A percentile compares a stretch with the other conserved stretches of the same genome.
phyloP scores from a whole-genome alignment of 176 grass and related monocot genomes.

The Oryza punctata region DNA sequence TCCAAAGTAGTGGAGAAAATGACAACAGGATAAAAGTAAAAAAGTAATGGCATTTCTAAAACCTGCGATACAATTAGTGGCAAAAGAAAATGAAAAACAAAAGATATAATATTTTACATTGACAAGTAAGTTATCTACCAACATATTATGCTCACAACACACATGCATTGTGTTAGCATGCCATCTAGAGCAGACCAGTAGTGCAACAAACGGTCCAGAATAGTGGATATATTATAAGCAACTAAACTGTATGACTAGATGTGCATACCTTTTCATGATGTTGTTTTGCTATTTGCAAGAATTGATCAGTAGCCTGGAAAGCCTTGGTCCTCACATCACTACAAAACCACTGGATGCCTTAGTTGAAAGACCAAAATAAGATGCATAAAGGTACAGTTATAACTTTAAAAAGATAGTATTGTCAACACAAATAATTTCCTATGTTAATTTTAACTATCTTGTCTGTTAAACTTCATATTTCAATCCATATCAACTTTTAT shows the following conservation, averaged over 20 bases:
- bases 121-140: neutral
- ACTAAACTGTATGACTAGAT: constrained; percentile 25
- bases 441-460: neutral
- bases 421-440: constrained; percentile 3
- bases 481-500: neutral
- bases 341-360: constrained; percentile 27
- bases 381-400: constrained; percentile 18
- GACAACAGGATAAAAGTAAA: neutral
- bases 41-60: neutral
- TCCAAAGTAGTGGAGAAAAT: neutral
- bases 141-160: neutral
- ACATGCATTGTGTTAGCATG: neutral
- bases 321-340: constrained; percentile 98
- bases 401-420: constrained; percentile 6
- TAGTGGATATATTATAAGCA: constrained; percentile 25
- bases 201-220: constrained; percentile 7
- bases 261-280: constrained; percentile 85
- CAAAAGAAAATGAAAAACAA: neutral
- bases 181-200: constrained; percentile 19
- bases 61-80: neutral
- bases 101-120: neutral
- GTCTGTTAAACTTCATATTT: neutral
- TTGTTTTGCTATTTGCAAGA: constrained; percentile 82
- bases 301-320: constrained; percentile 96
- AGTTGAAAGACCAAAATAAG: constrained; percentile 24